Evolutionary conservation across 805 yeast genomes (phyloP).

Genomic region (Priceomyces fermenticarens): DNA sequence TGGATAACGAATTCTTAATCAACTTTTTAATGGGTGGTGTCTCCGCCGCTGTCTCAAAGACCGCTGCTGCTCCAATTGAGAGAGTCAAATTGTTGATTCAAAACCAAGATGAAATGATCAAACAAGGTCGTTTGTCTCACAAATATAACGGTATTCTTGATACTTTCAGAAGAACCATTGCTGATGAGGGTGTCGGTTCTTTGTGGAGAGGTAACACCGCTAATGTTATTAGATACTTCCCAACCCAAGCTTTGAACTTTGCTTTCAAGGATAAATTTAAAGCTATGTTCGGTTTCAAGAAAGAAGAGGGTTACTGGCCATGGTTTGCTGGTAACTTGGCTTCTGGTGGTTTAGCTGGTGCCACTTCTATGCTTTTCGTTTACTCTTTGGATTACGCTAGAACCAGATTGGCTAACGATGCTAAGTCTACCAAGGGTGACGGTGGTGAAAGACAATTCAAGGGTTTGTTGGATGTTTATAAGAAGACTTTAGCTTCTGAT

Average conservation of each 20-base stretch:
- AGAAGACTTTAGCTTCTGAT: constrained; percentile 90
- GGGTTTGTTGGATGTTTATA: constrained; percentile 95
- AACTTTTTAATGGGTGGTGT: constrained; percentile 96
- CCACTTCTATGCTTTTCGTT: constrained; percentile 87
- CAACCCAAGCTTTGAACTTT: constrained; percentile 97
- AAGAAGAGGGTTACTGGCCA: constrained; percentile 86
- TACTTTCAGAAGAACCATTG: constrained; percentile 92
- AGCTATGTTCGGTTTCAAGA: constrained; percentile 94
- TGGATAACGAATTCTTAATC: constrained; percentile 23
- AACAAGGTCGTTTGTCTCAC: constrained; percentile 90
- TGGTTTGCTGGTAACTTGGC: constrained; percentile 99
- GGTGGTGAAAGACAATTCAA: constrained; percentile 95
- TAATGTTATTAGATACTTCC: constrained; percentile 98
- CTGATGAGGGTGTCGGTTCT: constrained; percentile 86
- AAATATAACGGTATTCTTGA: constrained; percentile 88
- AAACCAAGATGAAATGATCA: constrained; percentile 97
- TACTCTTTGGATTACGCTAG: constrained; percentile 98
- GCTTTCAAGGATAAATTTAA: constrained; percentile 98
- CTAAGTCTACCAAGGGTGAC: constrained; percentile 79
- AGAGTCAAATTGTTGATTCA: constrained; percentile 95
- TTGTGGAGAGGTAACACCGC: constrained; percentile 99
- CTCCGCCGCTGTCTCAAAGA: constrained; percentile 97
- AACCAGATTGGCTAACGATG: constrained; percentile 98
- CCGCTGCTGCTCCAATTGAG: constrained; percentile 97
- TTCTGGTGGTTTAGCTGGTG: constrained; percentile 99